Base-by-base conservation (phyloP, 441 rosid genomes). In the Croton laevigatus region DNA sequence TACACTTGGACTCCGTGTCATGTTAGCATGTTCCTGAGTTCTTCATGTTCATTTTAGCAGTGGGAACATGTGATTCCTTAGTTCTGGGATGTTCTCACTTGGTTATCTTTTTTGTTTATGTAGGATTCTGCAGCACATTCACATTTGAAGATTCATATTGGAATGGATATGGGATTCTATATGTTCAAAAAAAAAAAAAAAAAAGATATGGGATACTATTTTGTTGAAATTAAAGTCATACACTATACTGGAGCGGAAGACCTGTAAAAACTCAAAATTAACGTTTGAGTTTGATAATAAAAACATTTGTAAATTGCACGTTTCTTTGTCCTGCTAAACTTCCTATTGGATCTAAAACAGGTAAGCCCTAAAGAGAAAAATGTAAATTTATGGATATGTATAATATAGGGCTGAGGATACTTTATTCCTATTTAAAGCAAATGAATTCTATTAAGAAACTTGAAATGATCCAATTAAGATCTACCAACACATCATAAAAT, bases 71-170 rank as follows among this genome's bases (percentile, higher is more conserved):
- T 51, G 52, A 60, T 61, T 38, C 16, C 51, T 42, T 11, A 7
- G 3, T 19, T 65, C 4, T 44, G 23, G 46, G n/a, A 58, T n/a
- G 42, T 69, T 45, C 42, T 8, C 4, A 7, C 38, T 27, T 13
- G 6, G 32, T 36, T 27, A 9, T 34, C 22, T 22, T 38, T 13
- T 61, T 70, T 48, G 51, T 38, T 51, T 19, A 10, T 61, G 61
- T 70, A 52, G 73, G 73, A 52, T 37, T 70, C 17, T 38, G 60
- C 60, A 16, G 59, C 10, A 2, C 52, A 58, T 55, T 27, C 20
- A 1, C 52, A 36, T 17, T 53, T 58, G 40, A 51, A 62, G 23
- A 13, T 8, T 70, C 59, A 40, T 22, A n/a, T 27, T 60, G 37
- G 48, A 22, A 59, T 9, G 42, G 57, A 46, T 23, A 14, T n/a